These are phyloP conservation scores for Ceratocystis cacaofunesta DNA, from an alignment of 2,329 filamentous ascomycete species.

Conservation along the genomic window DNA sequence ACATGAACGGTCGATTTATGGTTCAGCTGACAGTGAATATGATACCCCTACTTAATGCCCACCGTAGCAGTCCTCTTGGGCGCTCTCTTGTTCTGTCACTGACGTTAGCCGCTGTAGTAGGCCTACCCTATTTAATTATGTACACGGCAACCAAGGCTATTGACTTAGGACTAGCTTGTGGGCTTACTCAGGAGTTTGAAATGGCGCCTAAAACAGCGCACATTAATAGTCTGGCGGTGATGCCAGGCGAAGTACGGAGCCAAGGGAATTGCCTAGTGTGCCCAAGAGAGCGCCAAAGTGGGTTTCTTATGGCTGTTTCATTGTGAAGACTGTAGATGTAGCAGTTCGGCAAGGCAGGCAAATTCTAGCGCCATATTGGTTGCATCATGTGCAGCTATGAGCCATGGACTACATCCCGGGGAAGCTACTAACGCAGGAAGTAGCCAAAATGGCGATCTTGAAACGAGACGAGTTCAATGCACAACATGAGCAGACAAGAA, in stretches of 20 bases:
- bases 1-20: constrained; percentile 26
- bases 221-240: constrained; percentile 23
- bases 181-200: constrained; percentile 22
- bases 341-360: background rate
- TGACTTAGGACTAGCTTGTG: constrained; percentile 21
- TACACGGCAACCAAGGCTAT: constrained; percentile 25
- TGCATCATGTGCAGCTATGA: background rate
- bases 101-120: constrained; percentile 21
- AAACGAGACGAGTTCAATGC: background rate
- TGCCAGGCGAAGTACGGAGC: constrained; percentile 22
- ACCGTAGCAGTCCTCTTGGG: background rate
- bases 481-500: background rate
- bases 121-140: constrained; percentile 22
- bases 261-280: constrained; percentile 19
- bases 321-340: background rate
- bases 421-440: background rate
- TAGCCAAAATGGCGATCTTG: background rate
- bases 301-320: background rate
- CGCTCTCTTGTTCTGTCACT: constrained; percentile 21
- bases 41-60: constrained; percentile 20
- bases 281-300: constrained; percentile 17
- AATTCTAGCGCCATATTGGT: constrained; percentile 1
- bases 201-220: constrained; percentile 18
- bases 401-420: background rate
- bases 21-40: constrained; percentile 24